These are phyloP conservation scores for Chloris gayana DNA, from an alignment of 176 grass and related monocot species.

Conservation along the genomic window DNA sequence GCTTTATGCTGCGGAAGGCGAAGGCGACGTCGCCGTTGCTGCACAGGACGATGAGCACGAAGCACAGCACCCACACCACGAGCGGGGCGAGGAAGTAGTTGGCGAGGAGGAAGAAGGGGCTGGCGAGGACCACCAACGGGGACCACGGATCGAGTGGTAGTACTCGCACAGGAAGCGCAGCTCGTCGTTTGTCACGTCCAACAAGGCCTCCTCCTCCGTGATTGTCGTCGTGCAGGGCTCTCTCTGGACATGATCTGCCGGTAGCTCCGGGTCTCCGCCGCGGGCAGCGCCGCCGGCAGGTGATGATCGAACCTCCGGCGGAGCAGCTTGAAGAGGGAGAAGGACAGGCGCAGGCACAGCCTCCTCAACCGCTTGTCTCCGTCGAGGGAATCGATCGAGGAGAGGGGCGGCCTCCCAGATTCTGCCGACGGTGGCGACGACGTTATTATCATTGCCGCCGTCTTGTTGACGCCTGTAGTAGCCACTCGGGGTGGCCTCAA, in stretches of 20 bases:
- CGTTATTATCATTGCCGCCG: too few species aligned
- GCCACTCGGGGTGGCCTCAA: not conserved
- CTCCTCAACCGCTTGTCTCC: too few species aligned
- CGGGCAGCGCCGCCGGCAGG: not conserved
- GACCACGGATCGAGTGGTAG: not conserved
- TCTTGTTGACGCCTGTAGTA: not conserved
- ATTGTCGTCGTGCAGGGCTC: not conserved
- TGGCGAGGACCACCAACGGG: not conserved
- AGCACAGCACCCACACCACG: not conserved
- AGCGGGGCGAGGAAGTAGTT: conserved; percentile 16
- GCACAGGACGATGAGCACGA: not conserved
- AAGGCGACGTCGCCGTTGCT: not conserved
- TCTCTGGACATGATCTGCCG: not conserved
- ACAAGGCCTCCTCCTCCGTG: not conserved
- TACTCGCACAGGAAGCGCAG: not conserved
- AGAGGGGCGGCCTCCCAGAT: too few species aligned
- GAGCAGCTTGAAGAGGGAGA: too few species aligned
- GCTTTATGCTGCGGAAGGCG: not conserved
- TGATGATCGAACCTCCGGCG: too few species aligned
- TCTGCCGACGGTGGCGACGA: too few species aligned
- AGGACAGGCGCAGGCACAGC: too few species aligned
- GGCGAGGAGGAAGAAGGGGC: not conserved
- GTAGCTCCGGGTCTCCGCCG: not conserved
- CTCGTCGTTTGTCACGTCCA: not conserved
- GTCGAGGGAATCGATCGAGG: too few species aligned